Percentiles rank a stretch among this genome's conserved stretches.
These are phyloP conservation scores for Hamamelis virginiana DNA, from an alignment of 164 flowering plant genomes.

Conservation along the genomic window DNA sequence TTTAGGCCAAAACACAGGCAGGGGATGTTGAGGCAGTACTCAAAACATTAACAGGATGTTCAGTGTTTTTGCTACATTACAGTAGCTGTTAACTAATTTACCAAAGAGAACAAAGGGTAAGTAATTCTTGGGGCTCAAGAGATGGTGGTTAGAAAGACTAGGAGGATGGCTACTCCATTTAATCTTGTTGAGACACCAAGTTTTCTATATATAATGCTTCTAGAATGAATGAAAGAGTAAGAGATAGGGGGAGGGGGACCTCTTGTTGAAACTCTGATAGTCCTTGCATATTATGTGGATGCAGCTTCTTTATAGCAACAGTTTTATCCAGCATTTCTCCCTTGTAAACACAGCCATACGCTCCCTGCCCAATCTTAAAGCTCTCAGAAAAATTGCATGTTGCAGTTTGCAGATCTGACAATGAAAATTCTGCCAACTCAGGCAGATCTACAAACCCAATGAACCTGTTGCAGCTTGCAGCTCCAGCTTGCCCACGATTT, in stretches of 20 bases:
- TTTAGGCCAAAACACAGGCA: too few species aligned
- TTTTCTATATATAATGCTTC: too few species aligned
- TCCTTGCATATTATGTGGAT: slow-evolving; percentile 55
- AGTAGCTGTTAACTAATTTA: too few species aligned
- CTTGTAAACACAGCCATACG: slow-evolving; percentile 66
- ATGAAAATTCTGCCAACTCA: slow-evolving; percentile 53
- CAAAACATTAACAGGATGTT: too few species aligned
- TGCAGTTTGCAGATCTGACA: slow-evolving; percentile 63
- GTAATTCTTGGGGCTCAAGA: too few species aligned
- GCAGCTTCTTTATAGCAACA: slow-evolving; percentile 72
- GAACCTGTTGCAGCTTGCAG: slow-evolving; percentile 21
- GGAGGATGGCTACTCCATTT: too few species aligned
- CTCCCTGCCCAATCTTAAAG: slow-evolving; percentile 67
- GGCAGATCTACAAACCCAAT: slow-evolving; percentile 26
- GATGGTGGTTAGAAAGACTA: too few species aligned
- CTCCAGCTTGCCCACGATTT: slow-evolving; percentile 36
- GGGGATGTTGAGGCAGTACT: too few species aligned
- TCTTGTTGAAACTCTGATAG: slow-evolving; percentile 65
- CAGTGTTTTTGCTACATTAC: too few species aligned
- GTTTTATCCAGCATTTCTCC: slow-evolving; percentile 72
- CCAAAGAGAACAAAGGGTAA: too few species aligned
- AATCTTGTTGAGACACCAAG: too few species aligned
- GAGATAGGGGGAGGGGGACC: slow-evolving; percentile 41
- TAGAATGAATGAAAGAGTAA: neutral
- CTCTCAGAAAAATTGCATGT: slow-evolving; percentile 83